These are phyloP conservation scores for Seiridium unicorne DNA, from an alignment of 2,329 filamentous ascomycete species.

Conservation along the genomic window DNA sequence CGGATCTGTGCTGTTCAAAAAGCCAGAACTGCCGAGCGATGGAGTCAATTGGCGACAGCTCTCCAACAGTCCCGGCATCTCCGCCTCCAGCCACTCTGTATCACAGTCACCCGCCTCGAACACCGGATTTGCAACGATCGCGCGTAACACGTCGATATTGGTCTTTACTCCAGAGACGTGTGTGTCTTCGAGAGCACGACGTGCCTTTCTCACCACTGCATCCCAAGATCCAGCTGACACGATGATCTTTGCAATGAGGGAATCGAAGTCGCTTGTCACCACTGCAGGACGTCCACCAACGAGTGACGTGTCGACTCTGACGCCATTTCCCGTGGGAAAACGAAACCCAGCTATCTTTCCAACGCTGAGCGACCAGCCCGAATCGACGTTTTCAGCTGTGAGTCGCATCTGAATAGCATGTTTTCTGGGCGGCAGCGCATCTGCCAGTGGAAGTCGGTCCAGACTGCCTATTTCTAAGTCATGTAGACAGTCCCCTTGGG, in stretches of 20 bases:
- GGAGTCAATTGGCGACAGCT: slow-evolving; percentile 14
- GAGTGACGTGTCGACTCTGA: slow-evolving; percentile 56
- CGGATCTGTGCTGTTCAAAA: neutral
- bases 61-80: slow-evolving; percentile 33
- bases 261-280: slow-evolving; percentile 56
- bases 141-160: slow-evolving; percentile 52
- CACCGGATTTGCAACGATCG: slow-evolving; percentile 47
- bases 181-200: slow-evolving; percentile 53
- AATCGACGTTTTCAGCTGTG: slow-evolving; percentile 53
- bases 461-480: slow-evolving; percentile 29
- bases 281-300: slow-evolving; percentile 37
- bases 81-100: slow-evolving; percentile 56
- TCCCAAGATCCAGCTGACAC: slow-evolving; percentile 52
- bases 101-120: slow-evolving; percentile 48
- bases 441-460: slow-evolving; percentile 26
- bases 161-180: slow-evolving; percentile 56
- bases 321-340: slow-evolving; percentile 56
- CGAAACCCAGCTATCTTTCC: slow-evolving; percentile 55
- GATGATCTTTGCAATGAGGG: slow-evolving; percentile 58
- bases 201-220: slow-evolving; percentile 50
- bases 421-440: slow-evolving; percentile 27
- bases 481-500: slow-evolving; percentile 44
- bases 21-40: neutral
- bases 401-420: slow-evolving; percentile 56
- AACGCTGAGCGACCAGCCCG: slow-evolving; percentile 55